A percentile compares a stretch with the other conserved stretches of the same genome.
These are phyloP conservation scores for Cinnamomum chago DNA, from an alignment of 164 flowering plant genomes.

Conservation along the genomic window DNA sequence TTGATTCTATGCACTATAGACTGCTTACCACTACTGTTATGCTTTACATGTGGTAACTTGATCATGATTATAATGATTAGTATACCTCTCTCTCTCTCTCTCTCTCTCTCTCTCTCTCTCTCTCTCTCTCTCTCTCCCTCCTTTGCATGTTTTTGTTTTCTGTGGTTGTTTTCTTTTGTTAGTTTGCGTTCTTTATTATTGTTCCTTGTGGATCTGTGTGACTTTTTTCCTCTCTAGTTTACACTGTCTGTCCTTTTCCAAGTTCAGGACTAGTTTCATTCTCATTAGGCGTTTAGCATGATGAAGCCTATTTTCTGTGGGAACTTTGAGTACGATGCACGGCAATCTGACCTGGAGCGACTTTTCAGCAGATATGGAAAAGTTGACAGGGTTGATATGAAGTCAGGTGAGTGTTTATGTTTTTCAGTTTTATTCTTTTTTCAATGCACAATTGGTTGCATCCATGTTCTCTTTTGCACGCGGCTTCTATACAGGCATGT, in stretches of 20 bases:
- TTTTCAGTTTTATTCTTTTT: no score
- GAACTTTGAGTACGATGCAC: constrained; percentile 85
- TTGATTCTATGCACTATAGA: no score
- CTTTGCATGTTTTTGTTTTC: no score
- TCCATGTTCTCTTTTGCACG: not conserved
- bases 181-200: no score
- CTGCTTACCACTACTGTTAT: no score
- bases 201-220: not conserved
- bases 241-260: not conserved
- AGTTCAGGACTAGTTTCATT: not conserved
- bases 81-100: no score
- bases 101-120: no score
- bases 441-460: not conserved
- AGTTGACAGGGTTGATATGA: constrained; percentile 94
- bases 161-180: no score
- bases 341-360: constrained; percentile 81
- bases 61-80: no score
- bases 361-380: constrained; percentile 84
- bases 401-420: constrained; percentile 61
- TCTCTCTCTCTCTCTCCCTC: no score
- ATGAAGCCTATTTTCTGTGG: constrained; percentile 92
- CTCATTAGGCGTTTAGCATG: not conserved
- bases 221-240: not conserved
- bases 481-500: not conserved
- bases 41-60: no score